Base-by-base conservation (phyloP, 192 early-diverging fungal species). In the Entophlyctis luteolus region DNA sequence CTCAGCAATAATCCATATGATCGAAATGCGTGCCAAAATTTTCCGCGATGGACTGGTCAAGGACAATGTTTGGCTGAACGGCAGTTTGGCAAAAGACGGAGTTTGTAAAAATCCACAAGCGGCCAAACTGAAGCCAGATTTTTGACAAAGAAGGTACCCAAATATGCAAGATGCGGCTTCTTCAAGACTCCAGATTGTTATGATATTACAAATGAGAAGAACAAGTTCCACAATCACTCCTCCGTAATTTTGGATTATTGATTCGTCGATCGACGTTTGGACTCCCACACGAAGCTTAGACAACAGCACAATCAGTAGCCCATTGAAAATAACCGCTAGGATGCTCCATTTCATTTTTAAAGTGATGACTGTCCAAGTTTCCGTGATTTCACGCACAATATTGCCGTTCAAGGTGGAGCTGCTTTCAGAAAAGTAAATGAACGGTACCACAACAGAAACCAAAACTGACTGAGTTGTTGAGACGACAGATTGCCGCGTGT, bases 21-120 rank as follows among this genome's bases (percentile, higher is more conserved):
- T 59, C 32, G 67, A 55, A 28, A 58, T 36, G 23, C 67, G 54
- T 25, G 54, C 34, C 25, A 68, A 48, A 23, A 48, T 45, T 33
- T 68, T 68, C 35, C 67, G 22, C 10, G 37, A 68, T 23, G 56
- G 54, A 20, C 37, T 47, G 1, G 34, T 68, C 32, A 68, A 48
- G 2, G 55, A 59, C 25, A 68, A 33, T 18, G 27, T 36, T 29
- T 55, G 46, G 20, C 55, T 27, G 35, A 68, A 68, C 28, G 14
- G 25, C 14, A 58, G 55, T 27, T 47, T 55, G 12, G 23, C 5
- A 29, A 68, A 48, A 2, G 67, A 48, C 14, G 42, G 22, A 6
- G 53, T 68, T 27, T 68, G 67, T 32, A 68, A 16, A 47, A 48
- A 68, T 31, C 67, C 67, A 47, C 67, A 68, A 0, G 48, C 56